Conservation (phyloP, 2,329 filamentous ascomycete species). For the Ascosphaera apis region DNA sequence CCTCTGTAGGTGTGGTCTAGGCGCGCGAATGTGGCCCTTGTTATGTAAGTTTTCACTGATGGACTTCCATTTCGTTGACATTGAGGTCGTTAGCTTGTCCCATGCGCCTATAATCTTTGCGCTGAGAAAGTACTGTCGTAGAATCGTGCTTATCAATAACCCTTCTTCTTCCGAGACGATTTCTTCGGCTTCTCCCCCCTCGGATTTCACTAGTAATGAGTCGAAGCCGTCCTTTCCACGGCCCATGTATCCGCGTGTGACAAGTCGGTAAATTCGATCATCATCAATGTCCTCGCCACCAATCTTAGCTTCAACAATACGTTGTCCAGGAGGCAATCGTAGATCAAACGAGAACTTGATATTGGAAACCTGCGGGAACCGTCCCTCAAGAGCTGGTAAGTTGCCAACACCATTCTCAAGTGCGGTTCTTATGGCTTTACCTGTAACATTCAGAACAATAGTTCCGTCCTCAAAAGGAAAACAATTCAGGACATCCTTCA, state of each 20-base stretch:
- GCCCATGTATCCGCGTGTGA: slow-evolving; percentile 73
- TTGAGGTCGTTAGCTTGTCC: slow-evolving; percentile 42
- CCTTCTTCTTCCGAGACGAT: slow-evolving; percentile 71
- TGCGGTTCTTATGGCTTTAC: slow-evolving; percentile 51
- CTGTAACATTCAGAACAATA: slow-evolving; percentile 49
- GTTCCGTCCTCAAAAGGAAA: slow-evolving; percentile 87
- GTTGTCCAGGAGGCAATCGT: slow-evolving; percentile 31
- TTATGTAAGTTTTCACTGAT: slow-evolving; percentile 40
- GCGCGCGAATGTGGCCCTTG: slow-evolving; percentile 16
- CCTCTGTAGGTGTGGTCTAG: slow-evolving; percentile 1
- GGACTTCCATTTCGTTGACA: slow-evolving; percentile 40
- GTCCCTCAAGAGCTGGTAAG: slow-evolving; percentile 62
- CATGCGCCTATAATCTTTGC: slow-evolving; percentile 61
- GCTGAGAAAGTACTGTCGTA: slow-evolving; percentile 79
- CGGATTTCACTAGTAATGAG: slow-evolving; percentile 48
- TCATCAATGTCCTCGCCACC: slow-evolving; percentile 37
- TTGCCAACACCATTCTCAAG: slow-evolving; percentile 63
- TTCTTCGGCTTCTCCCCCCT: slow-evolving; percentile 55
- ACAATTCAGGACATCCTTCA: slow-evolving; percentile 69
- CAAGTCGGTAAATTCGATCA: slow-evolving; percentile 43
- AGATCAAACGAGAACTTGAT: slow-evolving; percentile 56
- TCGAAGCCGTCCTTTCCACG: slow-evolving; percentile 70
- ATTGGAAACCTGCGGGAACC: slow-evolving; percentile 72
- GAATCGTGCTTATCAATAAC: slow-evolving; percentile 61
- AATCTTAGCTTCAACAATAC: slow-evolving; percentile 41